Percentiles rank a stretch among this genome's conserved stretches.
These are phyloP conservation scores for Penicillium lividum DNA, from an alignment of 495 filamentous ascomycete species.

Conservation along the genomic window DNA sequence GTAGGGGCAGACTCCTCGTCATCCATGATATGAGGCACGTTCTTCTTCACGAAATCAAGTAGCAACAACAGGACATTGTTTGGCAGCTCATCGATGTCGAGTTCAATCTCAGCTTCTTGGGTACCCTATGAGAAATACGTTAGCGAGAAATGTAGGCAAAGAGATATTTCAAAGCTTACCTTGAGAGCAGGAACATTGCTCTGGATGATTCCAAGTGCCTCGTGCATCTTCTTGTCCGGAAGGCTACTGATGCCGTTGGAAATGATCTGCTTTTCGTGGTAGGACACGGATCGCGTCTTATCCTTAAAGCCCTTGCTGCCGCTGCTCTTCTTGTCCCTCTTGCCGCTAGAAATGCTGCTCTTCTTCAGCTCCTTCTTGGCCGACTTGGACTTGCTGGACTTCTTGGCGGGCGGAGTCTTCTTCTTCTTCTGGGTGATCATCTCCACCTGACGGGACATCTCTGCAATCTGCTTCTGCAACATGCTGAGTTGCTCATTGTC, in stretches of 20 bases:
- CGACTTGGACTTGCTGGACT: slow-evolving; percentile 51
- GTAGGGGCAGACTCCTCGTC: slow-evolving; percentile 46
- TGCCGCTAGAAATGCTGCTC: slow-evolving; percentile 33
- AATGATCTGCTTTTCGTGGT: slow-evolving; percentile 82
- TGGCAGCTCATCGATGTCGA: slow-evolving; percentile 85
- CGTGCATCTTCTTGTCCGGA: slow-evolving; percentile 68
- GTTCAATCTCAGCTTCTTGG: slow-evolving; percentile 82
- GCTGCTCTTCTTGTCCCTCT: slow-evolving; percentile 51
- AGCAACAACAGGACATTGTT: slow-evolving; percentile 73
- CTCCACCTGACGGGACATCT: slow-evolving; percentile 57
- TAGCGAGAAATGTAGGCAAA: background rate
- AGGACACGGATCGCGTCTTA: slow-evolving; percentile 59
- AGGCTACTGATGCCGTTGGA: slow-evolving; percentile 76
- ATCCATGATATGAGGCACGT: slow-evolving; percentile 56
- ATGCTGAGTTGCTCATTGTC: slow-evolving; percentile 65
- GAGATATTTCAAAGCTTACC: slow-evolving; percentile 36
- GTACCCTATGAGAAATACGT: slow-evolving; percentile 47
- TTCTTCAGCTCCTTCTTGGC: slow-evolving; percentile 58
- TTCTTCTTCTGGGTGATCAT: slow-evolving; percentile 60
- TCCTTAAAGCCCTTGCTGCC: slow-evolving; percentile 43
- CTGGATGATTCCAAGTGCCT: slow-evolving; percentile 88
- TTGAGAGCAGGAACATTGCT: slow-evolving; percentile 77
- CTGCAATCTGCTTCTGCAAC: slow-evolving; percentile 66
- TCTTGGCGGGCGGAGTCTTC: slow-evolving; percentile 63
- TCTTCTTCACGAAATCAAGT: slow-evolving; percentile 71